Conservation (phyloP, 2,329 filamentous ascomycete species). For the Hysterium pulicare region DNA sequence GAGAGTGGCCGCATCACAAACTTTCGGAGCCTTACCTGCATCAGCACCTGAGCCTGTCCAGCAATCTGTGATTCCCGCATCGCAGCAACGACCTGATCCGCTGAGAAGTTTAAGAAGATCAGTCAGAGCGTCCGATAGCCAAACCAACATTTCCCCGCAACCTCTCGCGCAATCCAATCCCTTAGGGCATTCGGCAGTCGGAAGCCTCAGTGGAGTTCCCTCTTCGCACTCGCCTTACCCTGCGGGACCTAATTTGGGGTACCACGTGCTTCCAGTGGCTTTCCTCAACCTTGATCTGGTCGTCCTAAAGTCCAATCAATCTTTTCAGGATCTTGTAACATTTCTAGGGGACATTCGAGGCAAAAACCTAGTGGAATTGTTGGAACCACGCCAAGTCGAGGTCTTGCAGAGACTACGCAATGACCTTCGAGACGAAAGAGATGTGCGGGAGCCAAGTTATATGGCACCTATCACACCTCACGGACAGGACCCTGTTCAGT, state of each 20-base stretch:
- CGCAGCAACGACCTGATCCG: slow-evolving; percentile 22
- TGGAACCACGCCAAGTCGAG: slow-evolving; percentile 41
- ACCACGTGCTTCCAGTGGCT: slow-evolving; percentile 34
- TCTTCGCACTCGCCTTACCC: slow-evolving; percentile 20
- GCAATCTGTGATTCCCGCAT: slow-evolving; percentile 19
- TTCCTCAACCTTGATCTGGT: slow-evolving; percentile 48
- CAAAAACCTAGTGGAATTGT: slow-evolving; percentile 42
- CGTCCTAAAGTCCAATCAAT: slow-evolving; percentile 44
- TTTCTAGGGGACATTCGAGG: slow-evolving; percentile 37
- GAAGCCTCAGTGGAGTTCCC: slow-evolving; percentile 16
- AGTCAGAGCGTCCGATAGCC: slow-evolving; percentile 15
- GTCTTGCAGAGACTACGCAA: slow-evolving; percentile 43
- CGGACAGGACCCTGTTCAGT: slow-evolving; percentile 42
- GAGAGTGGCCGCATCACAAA: slow-evolving; percentile 23
- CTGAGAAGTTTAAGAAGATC: slow-evolving; percentile 17
- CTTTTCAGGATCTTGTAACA: slow-evolving; percentile 43
- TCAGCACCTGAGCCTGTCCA: slow-evolving; percentile 16
- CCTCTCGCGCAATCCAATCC: slow-evolving; percentile 13
- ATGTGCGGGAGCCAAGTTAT: slow-evolving; percentile 47
- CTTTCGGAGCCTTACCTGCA: slow-evolving; percentile 20
- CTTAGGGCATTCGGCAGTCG: slow-evolving; percentile 11
- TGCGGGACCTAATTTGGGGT: slow-evolving; percentile 21
- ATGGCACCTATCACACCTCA: slow-evolving; percentile 48
- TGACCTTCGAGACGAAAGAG: slow-evolving; percentile 45
- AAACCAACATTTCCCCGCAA: slow-evolving; percentile 14